Evolutionary conservation across 2,329 filamentous ascomycete genomes (phyloP), one percentile per base, ranked within the genome.

Genomic region (Clonostachys rosea): DNA sequence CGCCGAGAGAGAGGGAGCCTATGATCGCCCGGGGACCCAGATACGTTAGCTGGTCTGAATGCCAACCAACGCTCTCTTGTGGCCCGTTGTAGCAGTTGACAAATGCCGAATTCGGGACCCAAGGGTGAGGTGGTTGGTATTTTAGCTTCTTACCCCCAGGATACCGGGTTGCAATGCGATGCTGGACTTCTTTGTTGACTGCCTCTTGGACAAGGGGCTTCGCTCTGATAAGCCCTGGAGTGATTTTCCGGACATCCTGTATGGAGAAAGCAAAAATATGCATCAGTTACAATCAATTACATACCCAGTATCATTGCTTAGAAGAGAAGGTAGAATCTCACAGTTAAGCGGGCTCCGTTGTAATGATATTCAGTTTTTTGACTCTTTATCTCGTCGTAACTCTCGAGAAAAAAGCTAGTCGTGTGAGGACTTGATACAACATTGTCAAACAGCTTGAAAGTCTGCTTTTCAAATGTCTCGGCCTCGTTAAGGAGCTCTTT

Each of bases 81-180:
- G 83, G 85, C 0, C 91, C 91, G 56, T 85, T 75, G 64, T 99
- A 99, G 70, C 90, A 95, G 64, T 99, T 99, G 14, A 95, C 91
- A 59, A 96, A 92, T 0, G 91, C 90, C 0, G 90, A 89, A 60
- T 97, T 97, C 10, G 92, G 89, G 9, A 73, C 71, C 91, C 92
- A 97, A 1, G 76, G 67, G 0, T 78, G 65, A 0, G 89, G 78
- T 0, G 85, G 87, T 59, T 96, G 91, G 55, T 88, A 84, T 55
- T 77, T 84, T 30, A 96, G 77, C 63, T 92, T 95, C 62, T 80
- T 75, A 12, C 84, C 82, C 16, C 70, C 71, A 0, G 87, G 85
- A 50, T 94, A 89, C 47, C 77, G 76, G 4, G 79, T 75, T 43
- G 70, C 70, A 50, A 92, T 94, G 8, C 91, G 83, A 7, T 75